Base-by-base conservation (phyloP, 106 monocot genomes). In the Chionographis japonica region DNA sequence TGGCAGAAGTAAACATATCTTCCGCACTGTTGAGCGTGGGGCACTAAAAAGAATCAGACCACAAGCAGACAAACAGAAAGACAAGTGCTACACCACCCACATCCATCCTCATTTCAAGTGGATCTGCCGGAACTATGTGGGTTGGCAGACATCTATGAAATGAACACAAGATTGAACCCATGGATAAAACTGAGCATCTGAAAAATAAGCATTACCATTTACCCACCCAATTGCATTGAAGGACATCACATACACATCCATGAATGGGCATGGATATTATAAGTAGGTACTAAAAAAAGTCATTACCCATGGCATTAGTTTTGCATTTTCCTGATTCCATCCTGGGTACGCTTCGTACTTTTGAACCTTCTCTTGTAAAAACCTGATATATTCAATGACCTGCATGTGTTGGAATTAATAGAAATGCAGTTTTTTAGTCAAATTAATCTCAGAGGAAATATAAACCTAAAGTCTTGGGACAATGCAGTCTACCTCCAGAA, bases 331-430 rank as follows among this genome's bases (percentile, higher is more conserved):
- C 17, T 70, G 74, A 62, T 52, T 77, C 70, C 69, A 61, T 41
- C 52, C 76, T 43, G 76, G 73, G 42, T 69, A 72, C 17, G 58
- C 39, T 54, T 85, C 84, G 19, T 80, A 73, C 70, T 85, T 85
- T 56, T 80, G 76, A 54, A 85, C 76, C 60, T 85, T 85, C 69
- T 85, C 84, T 56, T 85, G 80, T 58, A 85, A 57, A 80, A 71
- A 76, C 54, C 53, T 76, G 39, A 80, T 74, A 57, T 80, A 77
- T 59, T 85, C 84, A 52, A 85, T 85, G 49, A 85, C 84, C 84
- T 85, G 72, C 54, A 63, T 2, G 19, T 37, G 66, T 2, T 36
- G 62, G 52, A 12, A 51, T 6, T n/a, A 67, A 58, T 16, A 67
- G 18, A 57, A 43, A 3, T 53, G 2, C 54, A 55, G 6, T 17